These are phyloP conservation scores for Fusarium humuli DNA, from an alignment of 2,329 filamentous ascomycete genomes.

Conservation along the genomic window DNA sequence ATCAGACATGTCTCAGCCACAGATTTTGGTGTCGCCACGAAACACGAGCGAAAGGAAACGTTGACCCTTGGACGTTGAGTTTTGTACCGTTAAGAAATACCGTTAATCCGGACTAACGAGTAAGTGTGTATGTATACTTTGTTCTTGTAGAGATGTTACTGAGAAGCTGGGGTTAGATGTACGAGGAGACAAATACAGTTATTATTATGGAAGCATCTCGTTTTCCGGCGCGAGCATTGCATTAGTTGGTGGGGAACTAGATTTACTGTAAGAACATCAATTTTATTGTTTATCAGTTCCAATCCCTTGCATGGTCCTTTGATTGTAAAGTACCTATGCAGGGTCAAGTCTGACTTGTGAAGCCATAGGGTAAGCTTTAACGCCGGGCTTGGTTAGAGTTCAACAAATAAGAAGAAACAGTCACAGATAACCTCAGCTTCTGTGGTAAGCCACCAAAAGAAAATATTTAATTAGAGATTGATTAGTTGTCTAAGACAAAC, in stretches of 20 bases:
- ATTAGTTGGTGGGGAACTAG: no score
- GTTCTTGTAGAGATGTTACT: background rate
- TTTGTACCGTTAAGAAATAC: background rate
- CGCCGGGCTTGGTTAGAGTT: background rate
- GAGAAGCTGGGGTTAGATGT: background rate
- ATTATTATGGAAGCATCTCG: background rate
- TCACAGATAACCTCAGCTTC: background rate
- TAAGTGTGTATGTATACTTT: background rate
- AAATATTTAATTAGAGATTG: constrained; percentile 11
- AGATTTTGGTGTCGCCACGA: constrained; percentile 6
- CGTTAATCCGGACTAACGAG: background rate
- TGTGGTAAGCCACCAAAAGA: constrained; percentile 12
- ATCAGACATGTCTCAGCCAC: constrained; percentile 11
- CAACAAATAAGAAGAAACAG: background rate
- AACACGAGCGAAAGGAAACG: constrained; percentile 15
- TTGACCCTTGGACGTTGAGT: background rate
- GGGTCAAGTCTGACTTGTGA: background rate
- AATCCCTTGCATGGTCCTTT: background rate
- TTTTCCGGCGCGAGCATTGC: background rate
- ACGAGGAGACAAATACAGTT: background rate
- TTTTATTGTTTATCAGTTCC: background rate
- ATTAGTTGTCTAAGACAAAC: constrained; percentile 16
- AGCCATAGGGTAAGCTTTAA: background rate
- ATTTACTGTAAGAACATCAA: background rate
- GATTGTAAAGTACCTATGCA: background rate